phyloP scores from a whole-genome alignment of 441 rosid genomes.

The Raphanus hybrid region DNA sequence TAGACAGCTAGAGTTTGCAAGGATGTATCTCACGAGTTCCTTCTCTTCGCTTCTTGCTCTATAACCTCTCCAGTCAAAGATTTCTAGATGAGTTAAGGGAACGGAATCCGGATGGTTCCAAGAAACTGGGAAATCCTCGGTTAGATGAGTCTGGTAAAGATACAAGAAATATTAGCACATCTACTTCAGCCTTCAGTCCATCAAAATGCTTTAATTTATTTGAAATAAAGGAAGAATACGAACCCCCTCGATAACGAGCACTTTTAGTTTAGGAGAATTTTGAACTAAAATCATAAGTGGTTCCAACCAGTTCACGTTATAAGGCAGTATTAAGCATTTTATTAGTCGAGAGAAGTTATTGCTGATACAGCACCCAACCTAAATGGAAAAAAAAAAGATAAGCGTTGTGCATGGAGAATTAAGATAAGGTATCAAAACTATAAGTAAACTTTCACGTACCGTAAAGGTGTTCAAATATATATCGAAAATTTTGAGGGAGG shows the following conservation, averaged over 20 bases:
- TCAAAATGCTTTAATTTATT: background rate
- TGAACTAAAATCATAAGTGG: background rate
- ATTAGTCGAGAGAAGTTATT: background rate
- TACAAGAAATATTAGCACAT: background rate
- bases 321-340: background rate
- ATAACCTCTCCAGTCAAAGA: background rate
- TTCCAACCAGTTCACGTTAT: background rate
- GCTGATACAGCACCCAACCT: background rate
- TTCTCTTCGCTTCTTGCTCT: background rate
- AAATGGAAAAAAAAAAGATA: background rate
- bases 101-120: background rate
- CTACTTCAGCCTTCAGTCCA: background rate
- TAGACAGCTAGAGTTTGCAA: background rate
- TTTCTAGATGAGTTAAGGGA: background rate
- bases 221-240: background rate
- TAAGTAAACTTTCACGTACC: too few relatives aligned
- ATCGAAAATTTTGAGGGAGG: too few relatives aligned
- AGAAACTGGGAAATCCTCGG: background rate
- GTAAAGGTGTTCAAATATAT: too few relatives aligned
- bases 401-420: too few relatives aligned
- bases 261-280: background rate
- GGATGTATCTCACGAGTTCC: background rate
- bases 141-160: background rate
- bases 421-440: too few relatives aligned
- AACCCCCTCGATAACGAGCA: background rate